phyloP scores from a whole-genome alignment of 2,329 filamentous ascomycete genomes.

The Pestalotiopsis sp. region DNA sequence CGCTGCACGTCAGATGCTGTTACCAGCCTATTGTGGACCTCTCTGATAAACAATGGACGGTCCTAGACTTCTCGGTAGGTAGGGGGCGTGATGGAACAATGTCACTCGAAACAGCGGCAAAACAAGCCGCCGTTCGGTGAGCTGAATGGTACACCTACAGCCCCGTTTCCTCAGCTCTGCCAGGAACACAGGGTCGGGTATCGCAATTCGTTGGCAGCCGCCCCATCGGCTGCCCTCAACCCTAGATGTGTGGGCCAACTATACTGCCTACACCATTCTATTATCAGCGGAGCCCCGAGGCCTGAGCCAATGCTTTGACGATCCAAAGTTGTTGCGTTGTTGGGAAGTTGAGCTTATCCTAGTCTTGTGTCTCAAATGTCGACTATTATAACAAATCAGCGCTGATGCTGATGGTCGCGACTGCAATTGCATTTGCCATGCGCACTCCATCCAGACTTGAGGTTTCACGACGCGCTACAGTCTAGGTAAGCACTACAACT shows the following conservation, averaged over 20 bases:
- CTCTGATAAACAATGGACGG: not conserved
- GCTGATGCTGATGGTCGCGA: not conserved
- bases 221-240: not conserved
- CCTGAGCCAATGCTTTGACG: not conserved
- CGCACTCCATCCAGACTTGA: not conserved
- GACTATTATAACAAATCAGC: not conserved
- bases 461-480: not conserved
- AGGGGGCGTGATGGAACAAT: not conserved
- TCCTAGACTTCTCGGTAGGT: not conserved
- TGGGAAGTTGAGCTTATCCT: not conserved
- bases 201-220: not conserved
- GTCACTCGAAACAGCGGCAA: not conserved
- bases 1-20: slow-evolving; percentile 32
- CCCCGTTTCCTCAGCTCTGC: not conserved
- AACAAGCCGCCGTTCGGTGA: not conserved
- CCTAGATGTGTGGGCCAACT: not conserved
- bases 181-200: not conserved
- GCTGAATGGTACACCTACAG: not conserved
- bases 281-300: not conserved
- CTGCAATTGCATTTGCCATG: not conserved
- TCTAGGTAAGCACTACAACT: not conserved
- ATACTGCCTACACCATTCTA: not conserved
- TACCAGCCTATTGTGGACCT: slow-evolving; percentile 2
- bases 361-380: not conserved
- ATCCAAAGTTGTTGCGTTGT: not conserved